Evolutionary conservation across 345 rosid genomes (phyloP).

Genomic region (Crucihimalaya himalaica): DNA sequence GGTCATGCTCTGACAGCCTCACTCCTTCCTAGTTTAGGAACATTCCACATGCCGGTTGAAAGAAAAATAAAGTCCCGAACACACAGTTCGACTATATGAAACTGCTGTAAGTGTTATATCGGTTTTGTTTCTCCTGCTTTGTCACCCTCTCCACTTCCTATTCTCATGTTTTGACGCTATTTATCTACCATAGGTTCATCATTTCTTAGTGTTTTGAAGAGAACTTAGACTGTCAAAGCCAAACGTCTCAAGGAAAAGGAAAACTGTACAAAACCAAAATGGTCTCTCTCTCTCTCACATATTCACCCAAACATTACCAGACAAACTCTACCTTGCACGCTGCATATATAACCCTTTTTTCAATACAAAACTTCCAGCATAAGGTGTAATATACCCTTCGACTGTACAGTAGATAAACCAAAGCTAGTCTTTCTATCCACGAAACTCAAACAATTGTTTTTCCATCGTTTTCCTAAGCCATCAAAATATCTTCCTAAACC

Average conservation of each 20-base stretch:
- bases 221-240: constrained; percentile 5
- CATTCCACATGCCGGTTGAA: neutral
- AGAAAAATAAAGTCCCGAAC: neutral
- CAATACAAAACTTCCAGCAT: constrained; percentile 17
- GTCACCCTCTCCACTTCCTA: neutral
- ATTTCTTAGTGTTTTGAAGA: constrained; percentile 22
- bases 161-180: neutral
- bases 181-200: neutral
- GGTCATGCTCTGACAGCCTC: constrained; percentile 95
- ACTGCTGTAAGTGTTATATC: constrained; percentile 14
- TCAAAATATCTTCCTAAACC: constrained; percentile 10
- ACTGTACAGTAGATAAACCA: constrained; percentile 13
- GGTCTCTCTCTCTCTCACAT: neutral
- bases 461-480: neutral
- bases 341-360: neutral
- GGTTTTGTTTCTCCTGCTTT: neutral
- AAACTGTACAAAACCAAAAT: constrained; percentile 1
- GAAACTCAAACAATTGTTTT: constrained; percentile 21
- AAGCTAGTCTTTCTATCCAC: constrained; percentile 17
- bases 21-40: constrained; percentile 71
- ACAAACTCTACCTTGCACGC: constrained; percentile 10
- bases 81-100: neutral
- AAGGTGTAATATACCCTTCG: constrained; percentile 2
- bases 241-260: neutral
- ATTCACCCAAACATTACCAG: constrained; percentile 25